phyloP scores from a whole-genome alignment of 1,139 yeast genomes.

The Suhomyces kunorum region DNA sequence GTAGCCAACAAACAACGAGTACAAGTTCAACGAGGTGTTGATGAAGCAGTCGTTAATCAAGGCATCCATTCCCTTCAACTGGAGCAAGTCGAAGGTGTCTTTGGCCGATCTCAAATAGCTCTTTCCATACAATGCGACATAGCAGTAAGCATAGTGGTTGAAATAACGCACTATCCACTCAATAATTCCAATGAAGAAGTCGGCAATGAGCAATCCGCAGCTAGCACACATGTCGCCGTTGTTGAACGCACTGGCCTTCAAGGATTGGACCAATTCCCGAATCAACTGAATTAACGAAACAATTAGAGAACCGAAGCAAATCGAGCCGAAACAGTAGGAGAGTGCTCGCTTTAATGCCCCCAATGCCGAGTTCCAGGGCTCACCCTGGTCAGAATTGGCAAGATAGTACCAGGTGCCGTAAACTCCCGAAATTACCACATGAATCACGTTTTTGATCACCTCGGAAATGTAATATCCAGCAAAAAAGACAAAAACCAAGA shows the following conservation, averaged over 20 bases:
- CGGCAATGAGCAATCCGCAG: constrained; percentile 55
- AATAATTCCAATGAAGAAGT: constrained; percentile 61
- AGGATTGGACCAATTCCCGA: constrained; percentile 48
- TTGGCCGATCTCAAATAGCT: constrained; percentile 73
- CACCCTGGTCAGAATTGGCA: constrained; percentile 74
- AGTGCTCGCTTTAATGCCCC: constrained; percentile 82
- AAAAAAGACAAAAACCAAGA: constrained; percentile 69
- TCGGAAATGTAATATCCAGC: constrained; percentile 87
- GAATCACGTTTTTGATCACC: constrained; percentile 81
- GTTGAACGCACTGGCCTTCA: constrained; percentile 55
- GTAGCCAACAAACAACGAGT: constrained; percentile 70
- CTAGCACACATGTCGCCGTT: constrained; percentile 59
- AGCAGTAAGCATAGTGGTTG: constrained; percentile 88
- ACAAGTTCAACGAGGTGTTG: constrained; percentile 72
- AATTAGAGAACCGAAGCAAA: constrained; percentile 83
- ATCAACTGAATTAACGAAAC: constrained; percentile 73
- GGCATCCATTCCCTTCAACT: constrained; percentile 83
- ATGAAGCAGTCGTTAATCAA: constrained; percentile 82
- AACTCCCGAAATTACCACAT: constrained; percentile 80
- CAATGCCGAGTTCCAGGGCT: constrained; percentile 77
- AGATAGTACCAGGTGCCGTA: constrained; percentile 92
- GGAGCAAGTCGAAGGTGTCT: constrained; percentile 78
- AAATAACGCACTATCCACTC: constrained; percentile 85
- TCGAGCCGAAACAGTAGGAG: constrained; percentile 87
- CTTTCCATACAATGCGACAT: constrained; percentile 84